Base-by-base conservation (phyloP, 106 monocot genomes). In the Dioscorea dumetorum region DNA sequence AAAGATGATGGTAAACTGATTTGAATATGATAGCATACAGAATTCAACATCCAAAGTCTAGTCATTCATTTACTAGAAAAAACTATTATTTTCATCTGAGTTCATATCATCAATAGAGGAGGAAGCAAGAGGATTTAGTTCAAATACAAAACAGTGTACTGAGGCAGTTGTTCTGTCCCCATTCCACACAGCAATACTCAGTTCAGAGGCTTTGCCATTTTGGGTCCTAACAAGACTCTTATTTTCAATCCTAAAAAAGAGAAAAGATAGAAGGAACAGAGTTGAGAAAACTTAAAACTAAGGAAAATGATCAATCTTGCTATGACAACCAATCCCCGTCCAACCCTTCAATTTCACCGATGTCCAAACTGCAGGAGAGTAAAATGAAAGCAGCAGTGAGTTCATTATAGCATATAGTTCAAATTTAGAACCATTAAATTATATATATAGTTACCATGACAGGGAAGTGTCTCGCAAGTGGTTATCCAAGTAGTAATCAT, bases 291-390 rank as follows among this genome's bases (percentile, higher is more conserved):
- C 20, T 9, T 17, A 34, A 41, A 41, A 19, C 24, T 22, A 33
- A 48, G 52, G 53, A 28, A 24, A 53, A 4, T 28, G 23, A 28
- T n/a, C 53, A 12, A 24, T 12, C 15, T 60, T 22, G 4, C 69
- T 84, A 73, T 49, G 61, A 67, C 12, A 81, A 21, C 80, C 80
- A 81, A 18, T 81, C 81, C 22, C 56, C 81, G 53, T 77, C 69
- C 50, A 73, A 23, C 22, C 62, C 73, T 58, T 77, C 77, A 50
- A 81, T 82, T 51, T 82, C 81, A 61, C 74, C 85, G 23, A 78
- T 72, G 31, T 85, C 85, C 49, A 81, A 56, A 33, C 85, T 81
- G 78, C 72, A 79, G 64, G 33, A 50, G 18, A 10, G 16, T 48
- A 75, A 13, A 57, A 62, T 1, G 33, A 71, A 67, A 20, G 33